Percentiles rank a stretch among this genome's conserved stretches.
Evolutionary conservation across 441 rosid species (phyloP).

Genomic region (Pelargonium myrrhifolium): DNA sequence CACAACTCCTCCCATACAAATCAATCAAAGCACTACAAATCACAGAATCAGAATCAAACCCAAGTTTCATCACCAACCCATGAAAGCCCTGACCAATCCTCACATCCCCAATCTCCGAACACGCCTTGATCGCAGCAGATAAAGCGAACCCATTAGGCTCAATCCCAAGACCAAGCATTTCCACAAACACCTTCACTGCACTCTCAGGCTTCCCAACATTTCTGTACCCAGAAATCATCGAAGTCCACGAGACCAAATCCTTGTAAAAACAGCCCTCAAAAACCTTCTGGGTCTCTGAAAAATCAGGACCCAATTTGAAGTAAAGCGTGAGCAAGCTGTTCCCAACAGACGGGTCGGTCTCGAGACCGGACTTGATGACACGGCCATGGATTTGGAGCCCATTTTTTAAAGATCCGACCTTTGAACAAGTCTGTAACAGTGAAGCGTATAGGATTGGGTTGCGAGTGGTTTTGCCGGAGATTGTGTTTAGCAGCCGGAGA

Average conservation of each 20-base stretch:
- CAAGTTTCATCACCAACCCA: constrained; percentile 45
- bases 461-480: constrained; percentile 19
- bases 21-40: constrained; percentile 57
- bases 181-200: constrained; percentile 45
- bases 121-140: constrained; percentile 62
- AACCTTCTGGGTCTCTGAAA: constrained; percentile 46
- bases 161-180: constrained; percentile 54
- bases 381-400: constrained; percentile 70
- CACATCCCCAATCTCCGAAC: constrained; percentile 45
- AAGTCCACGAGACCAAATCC: constrained; percentile 73
- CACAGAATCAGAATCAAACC: constrained; percentile 47
- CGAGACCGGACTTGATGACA: constrained; percentile 65
- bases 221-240: constrained; percentile 68
- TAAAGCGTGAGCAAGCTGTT: constrained; percentile 72
- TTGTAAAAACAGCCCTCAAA: constrained; percentile 48
- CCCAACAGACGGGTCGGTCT: constrained; percentile 56
- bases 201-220: constrained; percentile 34
- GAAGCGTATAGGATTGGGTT: constrained; percentile 53
- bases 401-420: constrained; percentile 38
- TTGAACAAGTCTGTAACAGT: constrained; percentile 60
- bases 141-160: constrained; percentile 64
- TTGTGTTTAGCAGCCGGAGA: constrained; percentile 43
- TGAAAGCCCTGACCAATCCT: constrained; percentile 57
- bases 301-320: constrained; percentile 51
- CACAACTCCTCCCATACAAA: constrained; percentile 59